Base-by-base conservation (phyloP, 2,329 filamentous ascomycete species). In the Sporothrix curviconia region DNA sequence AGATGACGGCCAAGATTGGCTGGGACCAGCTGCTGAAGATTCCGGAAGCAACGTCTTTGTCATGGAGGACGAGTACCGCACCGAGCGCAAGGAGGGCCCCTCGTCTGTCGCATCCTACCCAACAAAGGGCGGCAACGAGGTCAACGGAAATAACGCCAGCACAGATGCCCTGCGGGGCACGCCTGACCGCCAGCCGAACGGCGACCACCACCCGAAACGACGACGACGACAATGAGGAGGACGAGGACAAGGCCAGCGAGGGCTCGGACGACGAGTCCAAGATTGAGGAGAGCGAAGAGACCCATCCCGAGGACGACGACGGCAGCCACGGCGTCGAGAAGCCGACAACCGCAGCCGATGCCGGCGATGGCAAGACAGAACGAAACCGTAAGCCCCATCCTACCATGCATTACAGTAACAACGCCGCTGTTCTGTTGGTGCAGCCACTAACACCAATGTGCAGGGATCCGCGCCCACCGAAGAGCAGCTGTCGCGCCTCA, bases 1-100 rank as follows among this genome's bases (percentile, higher is more conserved):
- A 96, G 69, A 92, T 99, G 77, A 95, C 92, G 0, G 87, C 90
- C 60, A 92, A 94, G 72, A 96, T 99, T 65, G 94, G 94, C 39
- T 99, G 94, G 94, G 94, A 99, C 66, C 90, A 96, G 68, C 79
- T 99, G 22, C 77, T 99, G 53, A 95, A 90, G 72, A 96, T 95
- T 66, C 83, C n/a, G n/a, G 94, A 64, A 97, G 92, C 74, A 92
- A 92, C 62, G 94, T 99, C 1, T 99, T 99, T 66, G 94, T 99
- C 50, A 99, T 99, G 94, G 94, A 99, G 70, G 94, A 99, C 68
- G 94, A 99, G 71, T 99, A 99, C 69, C 85, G 94, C 50, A 88
- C 86, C 57, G 94, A 97, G 73, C 90, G 89, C 71, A 85, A 89
- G 57, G 83, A 86, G 4, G 40, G 32, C 39, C 42, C 60, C 71